These are phyloP conservation scores for Biscutella laevigata DNA, from an alignment of 441 rosid genomes.

Conservation along the genomic window DNA sequence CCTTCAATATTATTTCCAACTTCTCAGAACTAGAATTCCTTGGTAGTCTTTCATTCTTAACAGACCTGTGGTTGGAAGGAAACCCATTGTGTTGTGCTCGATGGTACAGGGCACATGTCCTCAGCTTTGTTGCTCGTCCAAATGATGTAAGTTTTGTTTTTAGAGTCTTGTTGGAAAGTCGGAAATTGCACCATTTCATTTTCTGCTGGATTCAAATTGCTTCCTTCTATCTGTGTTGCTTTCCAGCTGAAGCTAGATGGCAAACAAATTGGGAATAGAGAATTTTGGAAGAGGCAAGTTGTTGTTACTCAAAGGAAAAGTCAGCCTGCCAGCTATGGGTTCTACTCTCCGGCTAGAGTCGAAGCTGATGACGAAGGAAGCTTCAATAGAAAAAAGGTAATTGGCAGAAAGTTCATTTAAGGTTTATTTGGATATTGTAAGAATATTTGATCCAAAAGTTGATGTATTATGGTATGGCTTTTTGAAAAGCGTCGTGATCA, in stretches of 20 bases:
- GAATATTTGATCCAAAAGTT: background rate
- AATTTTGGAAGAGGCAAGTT: slow-evolving; percentile 85
- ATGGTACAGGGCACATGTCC: slow-evolving; percentile 88
- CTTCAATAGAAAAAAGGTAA: slow-evolving; percentile 57
- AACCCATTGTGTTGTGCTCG: slow-evolving; percentile 82
- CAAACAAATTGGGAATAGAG: slow-evolving; percentile 65
- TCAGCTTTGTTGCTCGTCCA: slow-evolving; percentile 60
- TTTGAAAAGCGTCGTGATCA: background rate
- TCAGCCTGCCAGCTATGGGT: slow-evolving; percentile 83
- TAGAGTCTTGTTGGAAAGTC: slow-evolving; percentile 4
- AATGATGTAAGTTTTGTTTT: slow-evolving; percentile 50
- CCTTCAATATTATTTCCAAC: slow-evolving; percentile 84
- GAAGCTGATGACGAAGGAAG: slow-evolving; percentile 59
- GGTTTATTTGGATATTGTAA: background rate
- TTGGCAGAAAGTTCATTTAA: background rate
- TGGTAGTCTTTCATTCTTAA: slow-evolving; percentile 49
- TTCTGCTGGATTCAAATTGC: slow-evolving; percentile 9
- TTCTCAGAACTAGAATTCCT: slow-evolving; percentile 85
- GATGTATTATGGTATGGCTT: background rate
- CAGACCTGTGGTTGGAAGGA: slow-evolving; percentile 92
- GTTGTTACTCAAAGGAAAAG: slow-evolving; percentile 78
- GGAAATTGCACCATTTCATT: background rate
- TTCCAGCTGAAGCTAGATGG: slow-evolving; percentile 81
- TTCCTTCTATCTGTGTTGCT: slow-evolving; percentile 22
- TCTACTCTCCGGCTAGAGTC: slow-evolving; percentile 73